phyloP scores from a whole-genome alignment of 2,329 filamentous ascomycete species.

The Leptodontidium sp. region DNA sequence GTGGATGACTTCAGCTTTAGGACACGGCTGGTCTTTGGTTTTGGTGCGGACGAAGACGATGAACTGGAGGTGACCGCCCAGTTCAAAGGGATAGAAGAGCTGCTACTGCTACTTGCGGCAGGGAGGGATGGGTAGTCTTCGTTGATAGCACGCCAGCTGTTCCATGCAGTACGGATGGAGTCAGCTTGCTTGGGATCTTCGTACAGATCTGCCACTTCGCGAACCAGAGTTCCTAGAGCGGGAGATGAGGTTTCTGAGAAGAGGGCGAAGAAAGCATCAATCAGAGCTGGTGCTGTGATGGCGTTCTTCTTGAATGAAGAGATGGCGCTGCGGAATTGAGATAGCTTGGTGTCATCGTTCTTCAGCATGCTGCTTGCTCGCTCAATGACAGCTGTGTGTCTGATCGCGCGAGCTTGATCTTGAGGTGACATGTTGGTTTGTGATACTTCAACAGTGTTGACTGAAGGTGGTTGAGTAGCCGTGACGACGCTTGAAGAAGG shows the following conservation, averaged over 20 bases:
- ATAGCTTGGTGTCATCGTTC: constrained; percentile 78
- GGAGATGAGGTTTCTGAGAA: constrained; percentile 81
- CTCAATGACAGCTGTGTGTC: constrained; percentile 86
- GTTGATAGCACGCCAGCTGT: constrained; percentile 94
- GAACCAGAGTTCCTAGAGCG: constrained; percentile 86
- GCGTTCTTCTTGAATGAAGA: constrained; percentile 77
- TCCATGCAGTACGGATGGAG: constrained; percentile 83
- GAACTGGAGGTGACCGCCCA: constrained; percentile 44
- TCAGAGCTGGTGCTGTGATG: constrained; percentile 77
- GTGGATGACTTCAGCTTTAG: constrained; percentile 75
- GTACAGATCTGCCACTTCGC: constrained; percentile 92
- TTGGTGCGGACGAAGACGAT: constrained; percentile 36
- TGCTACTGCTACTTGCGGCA: constrained; percentile 67
- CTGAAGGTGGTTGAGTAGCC: constrained; percentile 42
- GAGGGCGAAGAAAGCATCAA: constrained; percentile 87
- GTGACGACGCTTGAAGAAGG: constrained; percentile 38
- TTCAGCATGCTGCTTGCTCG: constrained; percentile 82
- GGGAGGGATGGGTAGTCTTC: constrained; percentile 94
- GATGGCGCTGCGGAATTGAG: constrained; percentile 79
- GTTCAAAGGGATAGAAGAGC: constrained; percentile 43
- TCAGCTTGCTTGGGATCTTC: constrained; percentile 81
- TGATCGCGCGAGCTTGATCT: constrained; percentile 80
- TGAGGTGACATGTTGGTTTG: constrained; percentile 70
- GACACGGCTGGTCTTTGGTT: constrained; percentile 62
- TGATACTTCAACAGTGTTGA: constrained; percentile 61